Conservation (phyloP, 352 stramenopile species). For the Phytophthora vignae region DNA sequence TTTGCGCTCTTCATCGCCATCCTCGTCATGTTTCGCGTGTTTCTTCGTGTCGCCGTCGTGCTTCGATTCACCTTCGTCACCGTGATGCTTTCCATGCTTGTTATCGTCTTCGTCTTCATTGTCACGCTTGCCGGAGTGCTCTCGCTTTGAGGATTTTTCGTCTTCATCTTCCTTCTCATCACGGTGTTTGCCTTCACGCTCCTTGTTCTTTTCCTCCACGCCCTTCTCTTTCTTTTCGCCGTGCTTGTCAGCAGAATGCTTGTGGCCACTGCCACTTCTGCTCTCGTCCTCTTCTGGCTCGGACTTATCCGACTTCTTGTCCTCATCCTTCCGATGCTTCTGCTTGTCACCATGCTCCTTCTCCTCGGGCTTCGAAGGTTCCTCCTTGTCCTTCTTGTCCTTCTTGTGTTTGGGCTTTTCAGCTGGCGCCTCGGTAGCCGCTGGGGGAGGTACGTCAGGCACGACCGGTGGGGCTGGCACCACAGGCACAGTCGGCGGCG, state of each 20-base stretch:
- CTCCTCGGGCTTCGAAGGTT: constrained; percentile 11
- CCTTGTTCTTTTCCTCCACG: constrained; percentile 17
- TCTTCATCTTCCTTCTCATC: constrained; percentile 20
- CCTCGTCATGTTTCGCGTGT: constrained; percentile 6
- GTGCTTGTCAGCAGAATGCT: constrained; percentile 22
- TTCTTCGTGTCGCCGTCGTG: constrained; percentile 14
- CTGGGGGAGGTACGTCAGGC: constrained; percentile 8
- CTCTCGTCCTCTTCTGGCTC: constrained; percentile 14
- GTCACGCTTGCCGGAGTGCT: constrained; percentile 1
- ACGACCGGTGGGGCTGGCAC: constrained; percentile 11
- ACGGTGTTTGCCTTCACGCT: constrained; percentile 1
- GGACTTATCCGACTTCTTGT: constrained; percentile 20
- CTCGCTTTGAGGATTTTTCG: constrained; percentile 2
- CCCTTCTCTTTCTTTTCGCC: constrained; percentile 10
- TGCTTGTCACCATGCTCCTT: constrained; percentile 10
- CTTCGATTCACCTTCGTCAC: constrained; percentile 9
- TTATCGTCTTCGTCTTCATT: constrained; percentile 13
- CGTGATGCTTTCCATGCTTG: constrained; percentile 10
- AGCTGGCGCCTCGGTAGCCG: constrained; percentile 8
- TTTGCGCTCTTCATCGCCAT: background rate
- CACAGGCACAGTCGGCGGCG: constrained; percentile 13
- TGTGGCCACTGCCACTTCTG: constrained; percentile 3
- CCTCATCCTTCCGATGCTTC: constrained; percentile 18
- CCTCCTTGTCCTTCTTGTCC: constrained; percentile 26
- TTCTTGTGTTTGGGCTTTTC: constrained; percentile 32